These are phyloP conservation scores for Pelargonium nanum DNA, from an alignment of 345 rosid species.

Conservation along the genomic window DNA sequence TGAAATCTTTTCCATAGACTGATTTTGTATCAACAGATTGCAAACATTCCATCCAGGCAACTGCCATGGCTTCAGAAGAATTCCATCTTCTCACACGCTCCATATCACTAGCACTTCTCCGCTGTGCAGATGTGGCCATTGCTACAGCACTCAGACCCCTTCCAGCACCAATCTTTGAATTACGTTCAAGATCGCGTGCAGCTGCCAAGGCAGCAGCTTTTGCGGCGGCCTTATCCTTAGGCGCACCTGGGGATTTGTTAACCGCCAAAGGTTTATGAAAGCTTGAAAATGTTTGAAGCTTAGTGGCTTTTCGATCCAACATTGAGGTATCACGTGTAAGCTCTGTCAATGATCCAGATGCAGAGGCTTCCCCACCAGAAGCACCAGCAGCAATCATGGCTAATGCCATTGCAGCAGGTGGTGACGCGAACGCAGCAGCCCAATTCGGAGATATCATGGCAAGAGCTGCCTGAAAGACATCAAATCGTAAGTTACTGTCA, in stretches of 20 bases:
- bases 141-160: constrained; percentile 99
- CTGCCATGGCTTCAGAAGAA: constrained; percentile 87
- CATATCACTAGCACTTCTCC: constrained; percentile 77
- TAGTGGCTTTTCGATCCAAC: constrained; percentile 72
- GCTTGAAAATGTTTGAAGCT: constrained; percentile 80
- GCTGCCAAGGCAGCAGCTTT: constrained; percentile 99
- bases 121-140: constrained; percentile 98
- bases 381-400: constrained; percentile 99
- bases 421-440: constrained; percentile 99
- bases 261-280: constrained; percentile 72
- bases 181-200: constrained; percentile 96
- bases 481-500: neutral
- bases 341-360: constrained; percentile 48
- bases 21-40: constrained; percentile 88
- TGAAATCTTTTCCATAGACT: constrained; percentile 95
- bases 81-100: constrained; percentile 95
- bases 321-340: constrained; percentile 75
- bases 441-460: constrained; percentile 90
- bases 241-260: constrained; percentile 49
- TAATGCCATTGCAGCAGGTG: constrained; percentile 99
- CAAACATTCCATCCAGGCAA: constrained; percentile 99
- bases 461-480: constrained; percentile 70
- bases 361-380: constrained; percentile 71
- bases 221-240: constrained; percentile 94
- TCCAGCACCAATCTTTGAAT: constrained; percentile 97